Percentiles rank a stretch among this genome's conserved stretches.
phyloP scores from a whole-genome alignment of 208 protist species.

The Endotrypanum monterogeii region DNA sequence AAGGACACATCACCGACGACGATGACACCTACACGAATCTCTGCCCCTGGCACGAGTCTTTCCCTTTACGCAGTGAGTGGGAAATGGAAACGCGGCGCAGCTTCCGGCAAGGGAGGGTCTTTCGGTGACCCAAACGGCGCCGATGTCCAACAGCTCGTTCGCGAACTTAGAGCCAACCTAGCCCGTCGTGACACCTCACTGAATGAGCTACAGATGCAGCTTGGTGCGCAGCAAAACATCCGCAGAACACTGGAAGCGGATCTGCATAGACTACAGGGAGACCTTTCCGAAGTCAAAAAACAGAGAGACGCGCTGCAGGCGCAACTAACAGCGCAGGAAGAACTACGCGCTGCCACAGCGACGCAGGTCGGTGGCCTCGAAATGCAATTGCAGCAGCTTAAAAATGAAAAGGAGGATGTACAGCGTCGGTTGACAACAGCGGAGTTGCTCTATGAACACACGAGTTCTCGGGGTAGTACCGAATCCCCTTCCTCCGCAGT shows the following conservation, averaged over 20 bases:
- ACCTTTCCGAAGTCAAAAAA: conserved; percentile 31
- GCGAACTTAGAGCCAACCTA: conserved; percentile 78
- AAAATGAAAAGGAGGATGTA: conserved; percentile 12
- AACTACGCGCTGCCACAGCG: conserved; percentile 5
- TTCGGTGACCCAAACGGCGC: conserved; percentile 10
- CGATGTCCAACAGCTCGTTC: conserved; percentile 41
- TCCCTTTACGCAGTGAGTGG: conserved; percentile 7
- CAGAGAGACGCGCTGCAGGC: conserved; percentile 35
- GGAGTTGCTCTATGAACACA: conserved; percentile 38
- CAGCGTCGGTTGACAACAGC: conserved; percentile 25
- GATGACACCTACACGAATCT: not conserved
- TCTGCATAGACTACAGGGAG: conserved; percentile 19
- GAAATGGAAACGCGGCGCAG: not conserved
- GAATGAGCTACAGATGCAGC: conserved; percentile 53
- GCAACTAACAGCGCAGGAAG: conserved; percentile 9
- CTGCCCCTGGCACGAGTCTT: not conserved
- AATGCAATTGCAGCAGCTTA: conserved; percentile 5
- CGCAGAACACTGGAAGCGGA: conserved; percentile 29
- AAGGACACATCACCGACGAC: not conserved
- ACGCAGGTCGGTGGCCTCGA: not conserved
- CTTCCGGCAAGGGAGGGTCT: not conserved
- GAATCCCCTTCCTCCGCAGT: not conserved
- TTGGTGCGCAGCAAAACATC: conserved; percentile 25
- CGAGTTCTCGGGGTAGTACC: not conserved
- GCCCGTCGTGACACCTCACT: conserved; percentile 72